Evolutionary conservation across 2,329 filamentous ascomycete species (phyloP).

Genomic region (Zymoseptoria pseudotritici): DNA sequence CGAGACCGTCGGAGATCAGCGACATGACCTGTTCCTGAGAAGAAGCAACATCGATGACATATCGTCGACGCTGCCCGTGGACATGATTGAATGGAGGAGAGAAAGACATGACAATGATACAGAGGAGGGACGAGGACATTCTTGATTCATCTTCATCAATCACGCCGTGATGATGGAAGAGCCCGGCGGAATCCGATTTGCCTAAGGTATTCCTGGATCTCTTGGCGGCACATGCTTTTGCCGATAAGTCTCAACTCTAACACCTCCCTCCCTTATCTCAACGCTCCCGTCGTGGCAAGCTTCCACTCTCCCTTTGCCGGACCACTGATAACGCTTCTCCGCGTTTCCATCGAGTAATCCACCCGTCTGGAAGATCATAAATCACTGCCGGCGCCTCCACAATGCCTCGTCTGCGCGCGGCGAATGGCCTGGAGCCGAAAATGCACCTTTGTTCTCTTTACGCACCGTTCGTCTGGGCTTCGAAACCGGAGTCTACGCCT

Average conservation of each 20-base stretch:
- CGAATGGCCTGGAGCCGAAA: slow-evolving; percentile 1
- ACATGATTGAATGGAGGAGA: neutral
- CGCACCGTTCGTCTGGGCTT: neutral
- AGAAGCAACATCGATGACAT: neutral
- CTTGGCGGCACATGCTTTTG: neutral
- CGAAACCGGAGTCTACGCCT: neutral
- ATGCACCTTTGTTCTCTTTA: slow-evolving; percentile 10
- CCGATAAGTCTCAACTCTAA: neutral
- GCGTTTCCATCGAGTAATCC: slow-evolving; percentile 19
- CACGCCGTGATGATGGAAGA: neutral
- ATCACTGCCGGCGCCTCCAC: neutral
- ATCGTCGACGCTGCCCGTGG: neutral
- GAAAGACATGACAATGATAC: neutral
- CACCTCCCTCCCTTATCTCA: neutral
- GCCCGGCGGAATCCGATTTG: neutral
- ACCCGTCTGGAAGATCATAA: neutral
- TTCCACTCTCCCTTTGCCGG: neutral
- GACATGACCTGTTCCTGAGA: neutral
- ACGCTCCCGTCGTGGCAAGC: neutral
- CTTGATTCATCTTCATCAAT: neutral
- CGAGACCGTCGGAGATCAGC: neutral
- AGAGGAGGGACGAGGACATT: neutral
- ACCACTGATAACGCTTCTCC: slow-evolving; percentile 8
- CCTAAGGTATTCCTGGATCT: slow-evolving; percentile 2
- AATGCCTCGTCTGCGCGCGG: neutral